Evolutionary conservation across 2,329 filamentous ascomycete genomes (phyloP).

Genomic region (Aspergillus melleus): DNA sequence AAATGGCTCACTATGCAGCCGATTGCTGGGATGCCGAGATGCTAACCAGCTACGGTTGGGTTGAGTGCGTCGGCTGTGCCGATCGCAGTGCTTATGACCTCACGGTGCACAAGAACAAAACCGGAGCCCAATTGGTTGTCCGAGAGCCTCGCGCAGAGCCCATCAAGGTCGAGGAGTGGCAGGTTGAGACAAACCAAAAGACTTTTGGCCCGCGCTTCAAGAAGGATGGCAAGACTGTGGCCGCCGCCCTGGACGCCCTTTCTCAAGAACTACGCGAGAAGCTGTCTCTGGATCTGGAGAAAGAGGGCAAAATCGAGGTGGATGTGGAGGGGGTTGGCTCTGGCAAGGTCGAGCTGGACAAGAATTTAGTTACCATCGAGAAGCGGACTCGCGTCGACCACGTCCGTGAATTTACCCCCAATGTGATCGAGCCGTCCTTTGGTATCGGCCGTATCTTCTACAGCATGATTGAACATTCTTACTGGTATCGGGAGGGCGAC

Average conservation of each 20-base stretch:
- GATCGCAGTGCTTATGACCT: constrained; percentile 94
- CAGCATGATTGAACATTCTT: constrained; percentile 88
- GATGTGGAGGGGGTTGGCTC: constrained; percentile 67
- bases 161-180: constrained; percentile 79
- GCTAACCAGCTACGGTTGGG: constrained; percentile 89
- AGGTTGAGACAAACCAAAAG: constrained; percentile 87
- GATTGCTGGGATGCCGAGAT: constrained; percentile 99
- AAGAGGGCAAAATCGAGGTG: constrained; percentile 73
- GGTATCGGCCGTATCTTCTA: constrained; percentile 95
- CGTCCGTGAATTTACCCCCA: constrained; percentile 86
- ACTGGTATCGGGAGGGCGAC: constrained; percentile 84
- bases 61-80: constrained; percentile 96
- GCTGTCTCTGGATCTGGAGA: constrained; percentile 70
- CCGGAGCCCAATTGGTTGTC: constrained; percentile 80
- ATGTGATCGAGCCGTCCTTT: constrained; percentile 96
- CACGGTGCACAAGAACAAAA: constrained; percentile 89
- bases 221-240: constrained; percentile 85
- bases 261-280: constrained; percentile 80
- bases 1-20: constrained; percentile 90
- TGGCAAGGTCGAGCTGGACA: constrained; percentile 75
- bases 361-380: constrained; percentile 80
- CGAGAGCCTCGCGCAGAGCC: constrained; percentile 79
- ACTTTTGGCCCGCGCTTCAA: constrained; percentile 94
- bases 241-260: constrained; percentile 72
- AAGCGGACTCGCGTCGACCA: constrained; percentile 81